These are phyloP conservation scores for Dothiorella sarmentorum DNA, from an alignment of 2,329 filamentous ascomycete genomes.

Conservation along the genomic window DNA sequence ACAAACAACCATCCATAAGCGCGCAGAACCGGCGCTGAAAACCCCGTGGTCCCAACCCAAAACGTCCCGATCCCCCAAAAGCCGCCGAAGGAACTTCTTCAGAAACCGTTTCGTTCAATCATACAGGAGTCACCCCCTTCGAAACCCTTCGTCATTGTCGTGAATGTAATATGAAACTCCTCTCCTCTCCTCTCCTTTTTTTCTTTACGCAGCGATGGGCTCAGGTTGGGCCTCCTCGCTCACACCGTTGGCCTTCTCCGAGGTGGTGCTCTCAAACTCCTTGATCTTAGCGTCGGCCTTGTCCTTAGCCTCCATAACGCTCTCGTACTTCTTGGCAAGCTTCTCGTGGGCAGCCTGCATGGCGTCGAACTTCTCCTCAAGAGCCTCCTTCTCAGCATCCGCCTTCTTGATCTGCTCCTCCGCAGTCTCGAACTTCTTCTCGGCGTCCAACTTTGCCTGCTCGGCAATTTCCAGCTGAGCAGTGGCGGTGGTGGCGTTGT, in stretches of 20 bases:
- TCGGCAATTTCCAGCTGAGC: background rate
- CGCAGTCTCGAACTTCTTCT: conserved; percentile 1
- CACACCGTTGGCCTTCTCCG: conserved; percentile 7
- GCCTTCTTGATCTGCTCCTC: conserved; percentile 27
- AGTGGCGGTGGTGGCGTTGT: background rate
- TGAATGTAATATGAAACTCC: background rate
- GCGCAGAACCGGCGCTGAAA: background rate
- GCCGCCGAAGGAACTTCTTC: conserved; percentile 5
- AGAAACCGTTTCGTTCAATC: conserved; percentile 15
- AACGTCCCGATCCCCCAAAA: conserved; percentile 7
- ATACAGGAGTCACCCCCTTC: conserved; percentile 10
- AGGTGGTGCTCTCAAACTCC: conserved; percentile 4
- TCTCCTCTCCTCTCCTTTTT: background rate
- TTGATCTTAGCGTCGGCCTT: conserved; percentile 5
- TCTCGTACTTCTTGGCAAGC: conserved; percentile 25
- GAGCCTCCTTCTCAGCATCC: conserved; percentile 23
- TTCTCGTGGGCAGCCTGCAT: conserved; percentile 25
- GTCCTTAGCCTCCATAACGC: conserved; percentile 24
- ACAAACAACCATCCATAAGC: background rate
- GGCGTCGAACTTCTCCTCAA: conserved; percentile 13
- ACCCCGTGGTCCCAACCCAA: background rate
- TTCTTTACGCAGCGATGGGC: background rate
- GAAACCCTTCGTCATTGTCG: background rate
- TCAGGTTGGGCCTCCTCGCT: background rate
- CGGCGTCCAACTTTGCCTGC: background rate